These are phyloP conservation scores for Arachnopeziza araneosa DNA, from an alignment of 2,329 filamentous ascomycete genomes.

Conservation along the genomic window DNA sequence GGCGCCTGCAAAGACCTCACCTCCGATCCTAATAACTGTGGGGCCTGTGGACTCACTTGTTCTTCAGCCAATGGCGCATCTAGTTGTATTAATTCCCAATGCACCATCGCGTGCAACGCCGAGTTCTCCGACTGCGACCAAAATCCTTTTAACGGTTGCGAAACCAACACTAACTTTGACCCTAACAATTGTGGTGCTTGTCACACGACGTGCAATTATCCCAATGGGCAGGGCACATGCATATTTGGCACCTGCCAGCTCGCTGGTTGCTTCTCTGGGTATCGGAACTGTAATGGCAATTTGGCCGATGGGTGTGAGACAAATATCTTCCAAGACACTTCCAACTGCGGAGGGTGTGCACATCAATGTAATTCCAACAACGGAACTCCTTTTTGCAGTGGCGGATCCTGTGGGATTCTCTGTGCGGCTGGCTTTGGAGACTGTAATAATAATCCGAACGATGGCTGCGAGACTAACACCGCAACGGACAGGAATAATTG, in stretches of 20 bases:
- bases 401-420: background rate
- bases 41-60: background rate
- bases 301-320: background rate
- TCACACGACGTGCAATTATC: background rate
- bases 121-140: background rate
- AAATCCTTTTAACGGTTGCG: background rate
- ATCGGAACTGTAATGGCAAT: background rate
- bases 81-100: background rate
- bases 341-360: background rate
- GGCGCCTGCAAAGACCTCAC: background rate
- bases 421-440: background rate
- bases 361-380: background rate
- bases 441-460: background rate
- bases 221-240: background rate
- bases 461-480: background rate
- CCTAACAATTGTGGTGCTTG: background rate
- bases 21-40: background rate
- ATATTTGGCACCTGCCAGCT: background rate
- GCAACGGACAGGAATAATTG: background rate
- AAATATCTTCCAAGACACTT: background rate
- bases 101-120: background rate
- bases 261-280: background rate
- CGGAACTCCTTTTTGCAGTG: background rate
- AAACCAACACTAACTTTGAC: background rate
- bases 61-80: background rate